These are phyloP conservation scores for Stagonosporopsis tanaceti DNA, from an alignment of 2,329 filamentous ascomycete species.

Conservation along the genomic window DNA sequence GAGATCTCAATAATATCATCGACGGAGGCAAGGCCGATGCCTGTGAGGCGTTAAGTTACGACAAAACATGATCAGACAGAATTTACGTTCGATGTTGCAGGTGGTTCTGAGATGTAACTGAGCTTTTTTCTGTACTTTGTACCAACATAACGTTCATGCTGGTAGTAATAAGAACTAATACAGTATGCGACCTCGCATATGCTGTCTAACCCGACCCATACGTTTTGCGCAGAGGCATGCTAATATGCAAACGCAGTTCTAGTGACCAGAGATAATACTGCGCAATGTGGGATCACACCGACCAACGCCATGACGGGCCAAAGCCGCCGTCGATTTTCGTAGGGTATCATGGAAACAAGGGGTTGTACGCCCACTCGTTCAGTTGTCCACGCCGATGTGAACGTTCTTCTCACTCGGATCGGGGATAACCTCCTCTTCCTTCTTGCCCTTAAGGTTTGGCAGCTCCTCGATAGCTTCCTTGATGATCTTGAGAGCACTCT, in stretches of 20 bases:
- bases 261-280: neutral
- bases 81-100: too few species aligned
- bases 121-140: neutral
- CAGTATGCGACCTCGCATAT: neutral
- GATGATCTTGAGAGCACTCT: conserved; percentile 80
- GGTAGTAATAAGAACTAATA: neutral
- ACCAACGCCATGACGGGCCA: conserved; percentile 19
- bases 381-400: conserved; percentile 67
- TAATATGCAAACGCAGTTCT: conserved; percentile 4
- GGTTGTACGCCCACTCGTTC: conserved; percentile 9
- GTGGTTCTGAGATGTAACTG: too few species aligned
- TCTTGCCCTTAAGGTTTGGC: conserved; percentile 68
- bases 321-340: conserved; percentile 9
- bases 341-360: conserved; percentile 28
- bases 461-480: conserved; percentile 82
- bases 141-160: neutral
- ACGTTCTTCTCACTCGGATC: conserved; percentile 66
- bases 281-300: neutral
- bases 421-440: conserved; percentile 62
- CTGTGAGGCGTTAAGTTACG: neutral
- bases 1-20: neutral
- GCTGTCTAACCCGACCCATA: neutral
- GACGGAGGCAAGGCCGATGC: neutral
- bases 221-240: neutral
- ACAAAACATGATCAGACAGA: too few species aligned